Base-by-base conservation (phyloP, 805 yeast genomes). In the Zygosaccharomyces pseudorouxii region DNA sequence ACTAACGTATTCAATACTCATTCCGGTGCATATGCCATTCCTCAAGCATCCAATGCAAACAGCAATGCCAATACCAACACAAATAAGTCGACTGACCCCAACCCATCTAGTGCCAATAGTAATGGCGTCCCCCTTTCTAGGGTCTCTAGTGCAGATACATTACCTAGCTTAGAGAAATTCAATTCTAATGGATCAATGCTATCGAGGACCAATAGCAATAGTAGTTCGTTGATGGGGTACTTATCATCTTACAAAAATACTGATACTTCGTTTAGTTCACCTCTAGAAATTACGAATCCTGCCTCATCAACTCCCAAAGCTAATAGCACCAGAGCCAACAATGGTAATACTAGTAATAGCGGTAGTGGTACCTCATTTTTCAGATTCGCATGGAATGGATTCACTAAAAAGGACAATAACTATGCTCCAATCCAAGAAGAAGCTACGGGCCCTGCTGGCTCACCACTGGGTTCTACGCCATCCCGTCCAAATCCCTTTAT, bases 281-380 rank as follows among this genome's bases (percentile, higher is more conserved):
- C 55, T 5, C 28, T 51, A 23, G 55, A 51, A n/a, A 16, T 51
- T 25, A 42, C 38, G 12, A 44, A 23, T 11, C 43, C 31, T 31
- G 42, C 49, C 12, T 31, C 30, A 9, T 27, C 52, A 18, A 41
- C 40, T 22, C 44, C 47, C 5, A 40, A 42, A 29, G 8, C 42
- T 35, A 41, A 38, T 38, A 42, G 30, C 18, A 10, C 37, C 10
- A 54, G 49, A 35, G 37, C 5, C 10, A 33, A 14, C 19, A 45
- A 43, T 10, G 36, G 31, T 5, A 42, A 40, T 25, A 47, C 40
- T 11, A 45, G 37, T 14, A 48, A 38, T 36, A 46, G 41, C 11
- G 25, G 29, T 11, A 48, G 47, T 18, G 38, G 53, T 60, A 31
- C 74, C 69, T 46, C 59, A 73, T 20, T 80, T 87, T 60, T 63